These are phyloP conservation scores for Arachnopeziza araneosa DNA, from an alignment of 2,329 filamentous ascomycete species.

Conservation along the genomic window DNA sequence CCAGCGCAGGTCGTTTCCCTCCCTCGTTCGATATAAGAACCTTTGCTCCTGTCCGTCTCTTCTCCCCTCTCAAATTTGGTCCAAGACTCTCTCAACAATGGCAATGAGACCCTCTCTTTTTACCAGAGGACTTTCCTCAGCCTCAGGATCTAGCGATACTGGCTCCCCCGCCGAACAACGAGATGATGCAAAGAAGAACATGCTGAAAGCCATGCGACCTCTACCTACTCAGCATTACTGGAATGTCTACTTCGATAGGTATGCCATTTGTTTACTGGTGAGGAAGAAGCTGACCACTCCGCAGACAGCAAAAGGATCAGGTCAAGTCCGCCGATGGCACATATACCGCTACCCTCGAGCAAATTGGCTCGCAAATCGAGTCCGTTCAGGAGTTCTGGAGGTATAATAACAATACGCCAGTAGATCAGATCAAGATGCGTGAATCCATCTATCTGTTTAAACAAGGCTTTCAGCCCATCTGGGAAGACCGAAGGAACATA, in stretches of 20 bases:
- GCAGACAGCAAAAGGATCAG: slow-evolving; percentile 30
- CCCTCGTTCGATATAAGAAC: not conserved
- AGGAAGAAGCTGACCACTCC: not conserved
- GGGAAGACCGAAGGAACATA: slow-evolving; percentile 83
- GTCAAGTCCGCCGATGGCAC: slow-evolving; percentile 32
- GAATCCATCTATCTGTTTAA: slow-evolving; percentile 79
- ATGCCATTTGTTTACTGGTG: slow-evolving; percentile 17
- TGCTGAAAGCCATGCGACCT: slow-evolving; percentile 66
- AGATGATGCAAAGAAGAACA: slow-evolving; percentile 78
- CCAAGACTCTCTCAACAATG: slow-evolving; percentile 36
- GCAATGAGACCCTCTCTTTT: slow-evolving; percentile 52
- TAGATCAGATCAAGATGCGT: slow-evolving; percentile 68
- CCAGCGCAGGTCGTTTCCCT: not conserved
- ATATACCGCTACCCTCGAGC: slow-evolving; percentile 43
- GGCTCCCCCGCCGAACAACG: slow-evolving; percentile 64
- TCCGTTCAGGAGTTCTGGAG: slow-evolving; percentile 82
- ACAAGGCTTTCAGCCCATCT: slow-evolving; percentile 67
- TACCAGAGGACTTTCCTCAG: slow-evolving; percentile 56
- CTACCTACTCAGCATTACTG: slow-evolving; percentile 77
- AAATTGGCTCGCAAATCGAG: slow-evolving; percentile 62
- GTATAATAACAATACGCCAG: slow-evolving; percentile 75
- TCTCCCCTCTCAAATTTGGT: not conserved
- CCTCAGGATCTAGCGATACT: slow-evolving; percentile 55
- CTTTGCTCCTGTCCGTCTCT: not conserved
- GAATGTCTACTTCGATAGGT: slow-evolving; percentile 64